Evolutionary conservation across 805 yeast species (phyloP).

Genomic region (Ogataea parapolymorpha): DNA sequence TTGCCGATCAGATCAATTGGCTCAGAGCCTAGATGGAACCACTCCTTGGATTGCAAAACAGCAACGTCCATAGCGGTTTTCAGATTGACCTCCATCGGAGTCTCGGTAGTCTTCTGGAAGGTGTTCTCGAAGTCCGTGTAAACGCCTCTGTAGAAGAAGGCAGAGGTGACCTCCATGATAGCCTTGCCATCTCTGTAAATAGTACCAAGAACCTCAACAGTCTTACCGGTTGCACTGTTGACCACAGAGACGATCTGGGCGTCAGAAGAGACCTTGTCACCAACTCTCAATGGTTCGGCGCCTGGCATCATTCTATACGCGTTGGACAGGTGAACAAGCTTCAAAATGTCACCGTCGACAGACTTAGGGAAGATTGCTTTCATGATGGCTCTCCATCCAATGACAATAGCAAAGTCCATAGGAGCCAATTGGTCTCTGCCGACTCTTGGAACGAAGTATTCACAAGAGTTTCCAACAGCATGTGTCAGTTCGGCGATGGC

Average conservation of each 20-base stretch:
- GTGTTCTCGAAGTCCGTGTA: slow-evolving; percentile 88
- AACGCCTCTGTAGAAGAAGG: slow-evolving; percentile 93
- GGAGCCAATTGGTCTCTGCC: slow-evolving; percentile 89
- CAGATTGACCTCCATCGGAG: slow-evolving; percentile 77
- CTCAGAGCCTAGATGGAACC: slow-evolving; percentile 83
- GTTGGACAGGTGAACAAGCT: slow-evolving; percentile 91
- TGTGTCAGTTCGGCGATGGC: slow-evolving; percentile 91
- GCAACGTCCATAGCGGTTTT: slow-evolving; percentile 85
- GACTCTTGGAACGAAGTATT: slow-evolving; percentile 87
- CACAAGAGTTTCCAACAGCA: slow-evolving; percentile 96
- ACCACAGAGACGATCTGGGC: slow-evolving; percentile 87
- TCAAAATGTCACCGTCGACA: slow-evolving; percentile 94
- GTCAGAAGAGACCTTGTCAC: slow-evolving; percentile 75
- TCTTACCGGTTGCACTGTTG: slow-evolving; percentile 90
- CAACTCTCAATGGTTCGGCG: slow-evolving; percentile 83
- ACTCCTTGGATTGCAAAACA: slow-evolving; percentile 89
- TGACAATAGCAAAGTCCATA: slow-evolving; percentile 98
- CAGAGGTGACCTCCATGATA: slow-evolving; percentile 91
- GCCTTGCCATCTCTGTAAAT: slow-evolving; percentile 71
- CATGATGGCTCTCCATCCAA: slow-evolving; percentile 98
- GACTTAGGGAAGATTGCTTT: slow-evolving; percentile 96
- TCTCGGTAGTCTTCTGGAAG: slow-evolving; percentile 82
- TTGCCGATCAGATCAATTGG: slow-evolving; percentile 70
- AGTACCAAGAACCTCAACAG: slow-evolving; percentile 92
- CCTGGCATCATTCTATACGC: slow-evolving; percentile 92